Evolutionary conservation across 2,329 filamentous ascomycete species (phyloP), one percentile per base, ranked within the genome.

Genomic region (Nannizziopsis arthrosporioides): DNA sequence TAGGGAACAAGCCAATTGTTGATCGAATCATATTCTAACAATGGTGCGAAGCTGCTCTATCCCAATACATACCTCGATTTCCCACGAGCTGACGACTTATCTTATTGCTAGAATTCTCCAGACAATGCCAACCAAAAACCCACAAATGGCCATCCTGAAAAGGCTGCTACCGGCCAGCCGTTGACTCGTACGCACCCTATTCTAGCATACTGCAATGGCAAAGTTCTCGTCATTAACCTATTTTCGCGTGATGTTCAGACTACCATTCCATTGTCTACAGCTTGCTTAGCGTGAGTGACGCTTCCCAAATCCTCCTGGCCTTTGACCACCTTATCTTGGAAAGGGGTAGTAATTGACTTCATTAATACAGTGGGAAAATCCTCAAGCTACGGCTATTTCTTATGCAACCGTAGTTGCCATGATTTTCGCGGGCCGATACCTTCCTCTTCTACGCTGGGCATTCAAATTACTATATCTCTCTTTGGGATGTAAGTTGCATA

Each of bases 231-330:
- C n/a, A 17, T 22, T 43, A 18, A 43, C 41, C 4, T 17, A 34
- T 19, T 42, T 22, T 34, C 31, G 9, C 27, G 8, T 47, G 15
- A n/a, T 14, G 45, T 5, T 48, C 35, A 76, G 73, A 79, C 65
- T 82, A 81, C 65, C 79, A 82, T 64, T 81, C 77, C 56, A 69
- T 80, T 67, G 75, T 82, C 66, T 81, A 82, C 65, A 77, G 75
- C 56, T 70, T 82, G 42, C 62, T 82, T 58, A 81, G 77, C 68
- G 73, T 76, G 59, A 63, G 73, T 66, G 14, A 5, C n/a, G 19
- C n/a, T 44, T n/a, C 35, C 18, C 30, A 8, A n/a, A 34, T 30
- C 27, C 8, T 14, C 7, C 31, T 36, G 15, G 34, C 1, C 27
- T 30, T 17, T 15, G 30, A 7, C 11, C 7, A n/a, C 14, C 10